Percentiles rank a stretch among this genome's conserved stretches.
Evolutionary conservation across 2,329 filamentous ascomycete genomes (phyloP).

Genomic region (Xylariomycetidae sp.): DNA sequence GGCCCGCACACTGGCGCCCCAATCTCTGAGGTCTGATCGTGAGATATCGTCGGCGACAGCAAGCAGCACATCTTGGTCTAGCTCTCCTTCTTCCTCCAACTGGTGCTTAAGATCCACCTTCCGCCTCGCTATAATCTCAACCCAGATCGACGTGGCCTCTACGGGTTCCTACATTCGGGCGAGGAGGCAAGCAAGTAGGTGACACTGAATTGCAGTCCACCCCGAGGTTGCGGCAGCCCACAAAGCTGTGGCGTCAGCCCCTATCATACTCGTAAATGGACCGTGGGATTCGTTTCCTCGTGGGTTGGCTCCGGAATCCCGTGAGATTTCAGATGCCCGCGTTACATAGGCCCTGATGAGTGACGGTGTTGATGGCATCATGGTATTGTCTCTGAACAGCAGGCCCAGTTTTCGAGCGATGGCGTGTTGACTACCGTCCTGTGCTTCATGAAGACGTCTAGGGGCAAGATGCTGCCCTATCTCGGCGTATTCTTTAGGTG

Average conservation of each 20-base stretch:
- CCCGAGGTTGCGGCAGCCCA: constrained; percentile 16
- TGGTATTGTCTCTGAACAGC: constrained; percentile 5
- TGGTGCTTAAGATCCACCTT: not conserved
- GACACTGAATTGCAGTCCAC: constrained; percentile 6
- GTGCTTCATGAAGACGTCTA: constrained; percentile 3
- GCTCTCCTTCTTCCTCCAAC: constrained; percentile 1
- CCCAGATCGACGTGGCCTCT: constrained; percentile 14
- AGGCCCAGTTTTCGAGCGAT: constrained; percentile 6
- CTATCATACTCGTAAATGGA: constrained; percentile 6
- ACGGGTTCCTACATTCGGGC: constrained; percentile 10
- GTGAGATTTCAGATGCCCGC: constrained; percentile 11
- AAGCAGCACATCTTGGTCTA: not conserved
- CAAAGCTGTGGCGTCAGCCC: constrained; percentile 10
- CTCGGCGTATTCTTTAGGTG: constrained; percentile 3
- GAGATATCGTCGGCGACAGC: not conserved
- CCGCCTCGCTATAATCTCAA: constrained; percentile 9
- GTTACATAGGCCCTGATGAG: constrained; percentile 11
- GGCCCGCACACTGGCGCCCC: constrained; percentile 33
- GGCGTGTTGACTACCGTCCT: constrained; percentile 6
- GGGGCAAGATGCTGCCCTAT: constrained; percentile 5
- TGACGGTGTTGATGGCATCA: constrained; percentile 6
- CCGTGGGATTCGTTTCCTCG: constrained; percentile 2
- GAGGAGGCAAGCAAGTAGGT: constrained; percentile 15
- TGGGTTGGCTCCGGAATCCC: constrained; percentile 1
- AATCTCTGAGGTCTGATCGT: constrained; percentile 11